Percentiles rank a stretch among this genome's conserved stretches.
Conservation (phyloP, 163 green algal genomes). For the Scenedesmus sp. region DNA sequence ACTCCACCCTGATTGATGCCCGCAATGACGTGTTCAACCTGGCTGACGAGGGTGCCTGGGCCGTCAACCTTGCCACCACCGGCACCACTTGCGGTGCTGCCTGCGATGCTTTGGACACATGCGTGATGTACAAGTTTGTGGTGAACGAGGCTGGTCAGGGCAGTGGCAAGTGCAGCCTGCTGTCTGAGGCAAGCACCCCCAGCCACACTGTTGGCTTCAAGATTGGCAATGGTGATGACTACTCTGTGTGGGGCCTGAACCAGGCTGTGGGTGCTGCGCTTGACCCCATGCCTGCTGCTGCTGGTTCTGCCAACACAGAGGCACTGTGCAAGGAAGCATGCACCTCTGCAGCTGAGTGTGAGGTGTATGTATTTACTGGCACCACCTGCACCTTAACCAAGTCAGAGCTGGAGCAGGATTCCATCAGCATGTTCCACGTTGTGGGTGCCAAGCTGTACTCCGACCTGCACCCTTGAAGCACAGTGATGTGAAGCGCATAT, state of each 20-base stretch:
- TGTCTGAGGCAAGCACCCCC: background rate
- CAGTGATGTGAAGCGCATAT: no score
- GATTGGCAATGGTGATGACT: constrained; percentile 12
- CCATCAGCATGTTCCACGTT: constrained; percentile 12
- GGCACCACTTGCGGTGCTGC: background rate
- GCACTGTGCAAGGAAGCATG: background rate
- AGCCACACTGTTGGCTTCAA: constrained; percentile 4
- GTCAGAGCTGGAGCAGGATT: background rate
- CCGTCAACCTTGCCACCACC: background rate
- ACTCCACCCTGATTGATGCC: background rate
- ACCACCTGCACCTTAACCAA: background rate
- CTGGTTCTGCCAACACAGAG: background rate
- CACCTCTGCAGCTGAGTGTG: background rate
- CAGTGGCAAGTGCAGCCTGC: background rate
- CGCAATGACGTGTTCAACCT: constrained; percentile 15
- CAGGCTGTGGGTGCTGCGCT: background rate
- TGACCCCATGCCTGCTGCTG: background rate
- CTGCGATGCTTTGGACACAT: background rate
- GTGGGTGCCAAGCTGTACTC: background rate
- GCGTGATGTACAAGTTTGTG: background rate
- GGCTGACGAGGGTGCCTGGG: background rate
- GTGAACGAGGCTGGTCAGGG: background rate
- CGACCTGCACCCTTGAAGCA: background rate
- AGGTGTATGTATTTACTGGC: background rate
- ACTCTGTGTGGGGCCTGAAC: background rate